These are phyloP conservation scores for Ambrosiella cleistominuta DNA, from an alignment of 2,329 filamentous ascomycete species.

Conservation along the genomic window DNA sequence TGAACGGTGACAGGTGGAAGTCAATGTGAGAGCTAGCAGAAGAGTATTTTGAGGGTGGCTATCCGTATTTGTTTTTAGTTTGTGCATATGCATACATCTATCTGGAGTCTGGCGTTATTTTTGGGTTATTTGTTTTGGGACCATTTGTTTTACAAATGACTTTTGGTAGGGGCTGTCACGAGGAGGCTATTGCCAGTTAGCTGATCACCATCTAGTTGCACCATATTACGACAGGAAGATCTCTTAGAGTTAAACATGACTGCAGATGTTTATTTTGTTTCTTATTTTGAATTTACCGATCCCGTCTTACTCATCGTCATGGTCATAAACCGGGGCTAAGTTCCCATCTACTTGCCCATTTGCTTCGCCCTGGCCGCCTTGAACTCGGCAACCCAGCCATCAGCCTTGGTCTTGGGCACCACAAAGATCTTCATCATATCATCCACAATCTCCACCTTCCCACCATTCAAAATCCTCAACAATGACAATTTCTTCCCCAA, in stretches of 20 bases:
- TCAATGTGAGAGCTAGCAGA: not conserved
- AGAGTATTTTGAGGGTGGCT: not conserved
- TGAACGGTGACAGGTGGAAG: constrained; percentile 15
- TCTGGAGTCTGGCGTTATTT: no score
- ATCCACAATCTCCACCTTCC: constrained; percentile 75
- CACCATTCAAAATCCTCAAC: constrained; percentile 54
- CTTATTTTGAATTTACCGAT: not conserved
- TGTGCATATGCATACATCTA: not conserved
- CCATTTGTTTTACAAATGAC: no score
- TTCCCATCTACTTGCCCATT: constrained; percentile 15
- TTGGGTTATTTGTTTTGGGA: no score
- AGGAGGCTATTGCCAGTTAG: no score
- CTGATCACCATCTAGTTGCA: no score
- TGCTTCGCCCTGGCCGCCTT: constrained; percentile 52
- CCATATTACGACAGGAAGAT: no score
- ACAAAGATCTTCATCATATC: constrained; percentile 69
- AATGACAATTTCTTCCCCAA: constrained; percentile 71
- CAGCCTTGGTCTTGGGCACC: constrained; percentile 52
- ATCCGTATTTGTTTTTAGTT: not conserved
- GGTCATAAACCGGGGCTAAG: not conserved
- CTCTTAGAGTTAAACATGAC: not conserved
- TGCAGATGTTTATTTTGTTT: not conserved
- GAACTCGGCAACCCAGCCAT: constrained; percentile 66
- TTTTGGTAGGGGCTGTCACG: no score
- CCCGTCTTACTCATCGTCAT: constrained; percentile 8